Percentiles rank a stretch among this genome's conserved stretches.
phyloP scores from a whole-genome alignment of 139 green algal species.

The Diplosphaera chodatii region DNA sequence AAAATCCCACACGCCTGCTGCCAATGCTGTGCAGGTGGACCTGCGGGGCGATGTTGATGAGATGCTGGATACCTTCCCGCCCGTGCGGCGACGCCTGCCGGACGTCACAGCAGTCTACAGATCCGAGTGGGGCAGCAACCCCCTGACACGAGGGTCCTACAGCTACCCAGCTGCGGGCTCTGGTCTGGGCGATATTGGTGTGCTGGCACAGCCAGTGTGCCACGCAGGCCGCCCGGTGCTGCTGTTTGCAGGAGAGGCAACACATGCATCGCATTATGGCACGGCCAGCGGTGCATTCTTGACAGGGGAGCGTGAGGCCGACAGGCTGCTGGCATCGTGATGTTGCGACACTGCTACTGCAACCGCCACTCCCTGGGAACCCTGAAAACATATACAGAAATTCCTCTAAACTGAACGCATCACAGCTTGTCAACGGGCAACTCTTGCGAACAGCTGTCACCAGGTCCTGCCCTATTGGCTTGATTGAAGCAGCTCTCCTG shows the following conservation, averaged over 20 bases:
- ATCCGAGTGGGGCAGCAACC: conserved; percentile 12
- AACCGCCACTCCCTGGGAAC: too few species aligned
- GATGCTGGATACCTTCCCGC: conserved; percentile 8
- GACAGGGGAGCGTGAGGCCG: conserved; percentile 5
- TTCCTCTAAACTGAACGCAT: too few species aligned
- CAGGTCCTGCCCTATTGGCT: too few species aligned
- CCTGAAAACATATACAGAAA: too few species aligned
- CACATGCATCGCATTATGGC: conserved; percentile 6
- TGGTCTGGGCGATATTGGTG: neutral
- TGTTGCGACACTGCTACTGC: too few species aligned
- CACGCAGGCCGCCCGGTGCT: neutral
- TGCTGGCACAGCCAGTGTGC: neutral
- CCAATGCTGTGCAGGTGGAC: neutral
- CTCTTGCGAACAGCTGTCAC: too few species aligned
- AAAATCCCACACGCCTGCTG: neutral
- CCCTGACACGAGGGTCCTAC: conserved; percentile 11
- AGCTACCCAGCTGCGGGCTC: conserved; percentile 9
- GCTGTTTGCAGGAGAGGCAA: conserved; percentile 19
- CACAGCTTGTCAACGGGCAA: too few species aligned
- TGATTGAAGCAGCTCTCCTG: too few species aligned
- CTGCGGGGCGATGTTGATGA: neutral
- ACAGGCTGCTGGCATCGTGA: neutral
- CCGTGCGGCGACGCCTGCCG: conserved; percentile 1
- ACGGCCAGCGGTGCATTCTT: conserved; percentile 13
- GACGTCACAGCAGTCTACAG: neutral